A percentile compares a stretch with the other conserved stretches of the same genome.
Evolutionary conservation across 139 green algal species (phyloP).

Genomic region (Astrephomene gubernaculifera): DNA sequence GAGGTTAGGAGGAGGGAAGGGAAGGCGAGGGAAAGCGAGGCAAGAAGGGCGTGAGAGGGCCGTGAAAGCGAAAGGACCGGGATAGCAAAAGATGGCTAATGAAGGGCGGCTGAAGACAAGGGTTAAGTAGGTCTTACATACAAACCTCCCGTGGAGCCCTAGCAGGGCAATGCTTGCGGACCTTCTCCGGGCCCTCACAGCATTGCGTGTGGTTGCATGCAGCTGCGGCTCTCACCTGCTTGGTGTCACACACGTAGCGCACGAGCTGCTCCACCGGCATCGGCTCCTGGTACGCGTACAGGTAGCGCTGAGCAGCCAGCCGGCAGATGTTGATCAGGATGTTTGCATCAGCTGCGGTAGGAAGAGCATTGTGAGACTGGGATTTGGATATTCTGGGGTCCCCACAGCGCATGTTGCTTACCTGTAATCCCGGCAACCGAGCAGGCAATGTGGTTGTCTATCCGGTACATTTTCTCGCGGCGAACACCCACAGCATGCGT

Average conservation of each 20-base stretch:
- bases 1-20: background rate
- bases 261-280: slow-evolving; percentile 99
- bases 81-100: too few relatives aligned
- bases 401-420: slow-evolving; percentile 33
- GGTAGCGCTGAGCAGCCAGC: slow-evolving; percentile 88
- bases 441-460: slow-evolving; percentile 97
- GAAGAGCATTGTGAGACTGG: too few relatives aligned
- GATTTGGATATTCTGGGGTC: background rate
- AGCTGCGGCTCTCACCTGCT: slow-evolving; percentile 76
- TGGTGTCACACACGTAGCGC: slow-evolving; percentile 93
- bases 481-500: slow-evolving; percentile 88
- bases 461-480: slow-evolving; percentile 99
- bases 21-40: background rate
- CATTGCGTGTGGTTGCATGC: background rate
- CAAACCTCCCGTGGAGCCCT: too few relatives aligned
- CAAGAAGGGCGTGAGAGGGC: background rate
- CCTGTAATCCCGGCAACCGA: slow-evolving; percentile 97
- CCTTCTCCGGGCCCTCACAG: too few relatives aligned
- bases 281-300: slow-evolving; percentile 93
- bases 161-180: too few relatives aligned
- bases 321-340: slow-evolving; percentile 97
- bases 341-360: slow-evolving; percentile 91
- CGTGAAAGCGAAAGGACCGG: too few relatives aligned
- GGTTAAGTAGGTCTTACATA: too few relatives aligned
- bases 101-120: too few relatives aligned